phyloP scores from a whole-genome alignment of 2,329 filamentous ascomycete species.

The Venturiaceae sp. region DNA sequence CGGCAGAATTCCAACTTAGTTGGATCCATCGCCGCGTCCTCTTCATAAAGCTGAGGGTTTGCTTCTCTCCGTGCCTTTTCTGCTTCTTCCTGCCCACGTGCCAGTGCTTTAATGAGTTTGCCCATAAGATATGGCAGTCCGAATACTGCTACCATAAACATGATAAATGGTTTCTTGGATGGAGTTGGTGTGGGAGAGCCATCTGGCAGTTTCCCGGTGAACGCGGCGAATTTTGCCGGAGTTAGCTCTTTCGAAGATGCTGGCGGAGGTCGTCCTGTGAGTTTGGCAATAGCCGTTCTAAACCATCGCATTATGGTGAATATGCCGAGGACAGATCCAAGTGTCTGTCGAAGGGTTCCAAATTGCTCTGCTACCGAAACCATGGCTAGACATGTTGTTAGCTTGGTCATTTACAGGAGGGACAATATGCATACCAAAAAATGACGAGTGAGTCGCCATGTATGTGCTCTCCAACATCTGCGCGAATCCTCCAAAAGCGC shows the following conservation, averaged over 20 bases:
- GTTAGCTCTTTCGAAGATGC: conserved; percentile 81
- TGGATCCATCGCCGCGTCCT: conserved; percentile 57
- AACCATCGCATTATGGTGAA: conserved; percentile 96
- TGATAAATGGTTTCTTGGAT: conserved; percentile 89
- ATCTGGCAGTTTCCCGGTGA: conserved; percentile 63
- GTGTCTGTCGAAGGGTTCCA: conserved; percentile 80
- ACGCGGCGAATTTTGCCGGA: conserved; percentile 81
- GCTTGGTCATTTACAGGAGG: not conserved
- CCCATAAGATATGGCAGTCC: conserved; percentile 95
- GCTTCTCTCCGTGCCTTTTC: conserved; percentile 51
- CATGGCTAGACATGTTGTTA: conserved; percentile 52
- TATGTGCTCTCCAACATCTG: conserved; percentile 99
- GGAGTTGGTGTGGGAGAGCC: conserved; percentile 59
- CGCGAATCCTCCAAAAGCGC: conserved; percentile 92
- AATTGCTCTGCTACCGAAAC: conserved; percentile 97
- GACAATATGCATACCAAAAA: conserved; percentile 60
- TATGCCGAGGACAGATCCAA: conserved; percentile 89
- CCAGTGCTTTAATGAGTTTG: conserved; percentile 82
- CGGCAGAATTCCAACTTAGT: conserved; percentile 94
- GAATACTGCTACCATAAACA: conserved; percentile 91
- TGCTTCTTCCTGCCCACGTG: conserved; percentile 76
- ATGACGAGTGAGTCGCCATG: conserved; percentile 98
- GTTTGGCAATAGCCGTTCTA: conserved; percentile 78
- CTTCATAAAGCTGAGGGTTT: conserved; percentile 33
- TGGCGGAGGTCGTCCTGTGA: conserved; percentile 84